These are phyloP conservation scores for Raphanus hybrid DNA, from an alignment of 441 rosid genomes.

Conservation along the genomic window DNA sequence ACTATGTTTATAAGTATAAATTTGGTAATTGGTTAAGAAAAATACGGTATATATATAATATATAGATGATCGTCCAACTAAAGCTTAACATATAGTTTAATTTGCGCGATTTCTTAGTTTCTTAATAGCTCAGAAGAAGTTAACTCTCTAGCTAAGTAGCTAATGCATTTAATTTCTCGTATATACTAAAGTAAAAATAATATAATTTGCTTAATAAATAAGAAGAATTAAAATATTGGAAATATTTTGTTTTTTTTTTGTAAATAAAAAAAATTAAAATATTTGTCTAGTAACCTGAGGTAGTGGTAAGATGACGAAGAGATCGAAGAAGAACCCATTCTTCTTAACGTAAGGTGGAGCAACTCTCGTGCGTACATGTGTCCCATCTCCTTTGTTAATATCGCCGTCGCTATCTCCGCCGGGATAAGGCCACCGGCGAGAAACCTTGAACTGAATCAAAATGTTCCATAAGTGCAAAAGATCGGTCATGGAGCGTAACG, in stretches of 20 bases:
- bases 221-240: neutral
- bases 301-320: slow-evolving; percentile 80
- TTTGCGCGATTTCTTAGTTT: neutral
- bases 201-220: neutral
- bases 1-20: too few species aligned
- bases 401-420: slow-evolving; percentile 32
- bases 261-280: neutral
- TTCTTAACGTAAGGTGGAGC: slow-evolving; percentile 51
- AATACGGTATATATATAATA: too few species aligned
- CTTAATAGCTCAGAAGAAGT: neutral
- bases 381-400: slow-evolving; percentile 15
- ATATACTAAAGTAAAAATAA: neutral
- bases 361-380: slow-evolving; percentile 22
- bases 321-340: slow-evolving; percentile 79
- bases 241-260: neutral
- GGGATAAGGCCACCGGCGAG: slow-evolving; percentile 41
- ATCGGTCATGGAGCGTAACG: slow-evolving; percentile 89
- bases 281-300: slow-evolving; percentile 65
- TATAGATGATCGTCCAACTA: too few species aligned
- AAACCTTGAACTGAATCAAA: slow-evolving; percentile 77
- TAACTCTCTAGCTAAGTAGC: neutral
- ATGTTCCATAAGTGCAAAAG: slow-evolving; percentile 84
- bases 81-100: neutral
- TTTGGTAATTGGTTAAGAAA: too few species aligned
- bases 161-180: neutral